Percentiles rank a stretch among this genome's conserved stretches.
Conservation (phyloP, 768 basidiomycete genomes). For the Cystofilobasidium capitatum region DNA sequence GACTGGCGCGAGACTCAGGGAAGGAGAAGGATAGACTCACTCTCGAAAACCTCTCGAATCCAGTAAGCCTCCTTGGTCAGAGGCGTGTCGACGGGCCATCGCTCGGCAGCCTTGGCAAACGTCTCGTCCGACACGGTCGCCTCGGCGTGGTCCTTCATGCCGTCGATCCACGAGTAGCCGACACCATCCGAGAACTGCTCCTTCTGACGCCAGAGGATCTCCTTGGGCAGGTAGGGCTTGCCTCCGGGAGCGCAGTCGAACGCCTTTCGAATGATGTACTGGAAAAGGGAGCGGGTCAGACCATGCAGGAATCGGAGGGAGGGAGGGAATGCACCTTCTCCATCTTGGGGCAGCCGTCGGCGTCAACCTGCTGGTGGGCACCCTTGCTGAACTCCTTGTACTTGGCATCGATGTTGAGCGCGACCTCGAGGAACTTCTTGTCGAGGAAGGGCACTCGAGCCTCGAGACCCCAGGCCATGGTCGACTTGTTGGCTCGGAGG, state of each 20-base stretch:
- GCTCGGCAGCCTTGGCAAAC: conserved; percentile 59
- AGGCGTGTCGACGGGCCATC: conserved; percentile 71
- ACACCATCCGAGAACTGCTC: conserved; percentile 99
- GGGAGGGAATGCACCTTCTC: conserved; percentile 60
- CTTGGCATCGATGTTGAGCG: conserved; percentile 80
- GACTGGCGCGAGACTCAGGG: not conserved
- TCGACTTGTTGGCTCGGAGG: conserved; percentile 98
- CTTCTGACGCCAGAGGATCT: conserved; percentile 97
- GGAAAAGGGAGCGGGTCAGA: conserved; percentile 1
- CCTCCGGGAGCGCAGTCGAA: conserved; percentile 73
- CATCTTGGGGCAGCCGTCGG: conserved; percentile 82
- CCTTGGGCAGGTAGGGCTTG: conserved; percentile 85
- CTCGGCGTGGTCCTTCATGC: conserved; percentile 82
- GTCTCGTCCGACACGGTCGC: conserved; percentile 66
- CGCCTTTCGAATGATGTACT: conserved; percentile 93
- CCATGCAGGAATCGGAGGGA: not conserved
- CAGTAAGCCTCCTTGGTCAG: conserved; percentile 95
- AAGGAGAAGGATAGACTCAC: conserved; percentile 40
- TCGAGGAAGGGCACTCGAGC: conserved; percentile 98
- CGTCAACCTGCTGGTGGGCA: conserved; percentile 58
- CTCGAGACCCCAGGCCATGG: conserved; percentile 99
- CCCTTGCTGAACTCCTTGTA: conserved; percentile 86
- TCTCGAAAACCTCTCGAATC: conserved; percentile 84
- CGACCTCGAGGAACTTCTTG: conserved; percentile 84
- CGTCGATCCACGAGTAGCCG: conserved; percentile 98